These are phyloP conservation scores for Starmerella apis DNA, from an alignment of 805 yeast genomes.

Conservation along the genomic window DNA sequence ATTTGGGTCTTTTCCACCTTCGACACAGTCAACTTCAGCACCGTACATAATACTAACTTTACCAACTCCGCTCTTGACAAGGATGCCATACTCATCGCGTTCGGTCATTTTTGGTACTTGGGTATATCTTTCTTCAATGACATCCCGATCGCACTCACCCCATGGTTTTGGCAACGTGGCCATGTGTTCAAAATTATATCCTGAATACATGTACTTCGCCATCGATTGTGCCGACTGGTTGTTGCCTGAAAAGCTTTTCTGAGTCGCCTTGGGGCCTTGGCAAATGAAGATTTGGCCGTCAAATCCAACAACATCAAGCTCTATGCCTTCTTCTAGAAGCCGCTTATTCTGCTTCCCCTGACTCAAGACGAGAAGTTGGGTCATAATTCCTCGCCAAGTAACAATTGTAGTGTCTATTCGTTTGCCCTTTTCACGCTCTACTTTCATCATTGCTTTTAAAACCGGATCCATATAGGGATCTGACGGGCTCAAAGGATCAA, in stretches of 20 bases:
- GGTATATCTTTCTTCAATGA: constrained; percentile 56
- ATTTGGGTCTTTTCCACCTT: constrained; percentile 51
- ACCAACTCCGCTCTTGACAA: constrained; percentile 82
- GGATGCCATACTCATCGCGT: constrained; percentile 52
- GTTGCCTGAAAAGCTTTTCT: background rate
- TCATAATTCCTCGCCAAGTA: constrained; percentile 78
- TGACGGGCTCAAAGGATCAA: constrained; percentile 20
- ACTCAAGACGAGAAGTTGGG: constrained; percentile 59
- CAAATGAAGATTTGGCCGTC: constrained; percentile 45
- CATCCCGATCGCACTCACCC: constrained; percentile 52
- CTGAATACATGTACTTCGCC: constrained; percentile 30
- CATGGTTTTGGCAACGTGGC: constrained; percentile 64
- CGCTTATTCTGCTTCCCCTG: constrained; percentile 34
- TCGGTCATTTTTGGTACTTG: constrained; percentile 35
- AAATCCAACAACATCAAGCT: constrained; percentile 52
- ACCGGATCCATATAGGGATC: constrained; percentile 44
- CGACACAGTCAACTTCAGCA: constrained; percentile 87
- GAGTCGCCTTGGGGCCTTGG: constrained; percentile 29
- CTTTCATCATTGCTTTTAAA: constrained; percentile 42
- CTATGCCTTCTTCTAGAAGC: constrained; percentile 40
- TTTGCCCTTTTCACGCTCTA: constrained; percentile 42
- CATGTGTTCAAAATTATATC: constrained; percentile 77
- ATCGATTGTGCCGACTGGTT: constrained; percentile 12
- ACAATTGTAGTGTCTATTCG: constrained; percentile 55
- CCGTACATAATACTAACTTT: constrained; percentile 56